Evolutionary conservation across 2,329 filamentous ascomycete genomes (phyloP).

Genomic region (Sporothrix protearum): DNA sequence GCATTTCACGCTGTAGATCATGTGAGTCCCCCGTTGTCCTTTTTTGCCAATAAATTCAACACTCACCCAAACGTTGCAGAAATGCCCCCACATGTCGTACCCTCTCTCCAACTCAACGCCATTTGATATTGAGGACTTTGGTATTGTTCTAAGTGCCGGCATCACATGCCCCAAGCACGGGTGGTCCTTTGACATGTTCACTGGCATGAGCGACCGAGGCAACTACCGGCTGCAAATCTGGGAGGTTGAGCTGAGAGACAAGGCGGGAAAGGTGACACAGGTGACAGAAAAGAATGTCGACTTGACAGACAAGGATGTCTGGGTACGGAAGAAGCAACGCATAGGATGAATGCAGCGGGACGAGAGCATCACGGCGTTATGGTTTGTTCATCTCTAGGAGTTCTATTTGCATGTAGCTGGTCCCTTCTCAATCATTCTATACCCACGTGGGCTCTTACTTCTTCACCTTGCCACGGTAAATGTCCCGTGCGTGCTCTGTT

Average conservation of each 20-base stretch:
- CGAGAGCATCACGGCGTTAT: neutral
- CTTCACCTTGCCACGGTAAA: neutral
- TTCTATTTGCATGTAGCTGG: neutral
- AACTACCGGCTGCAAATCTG: conserved; percentile 60
- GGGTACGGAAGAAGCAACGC: conserved; percentile 44
- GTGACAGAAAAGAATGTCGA: neutral
- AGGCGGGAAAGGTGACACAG: neutral
- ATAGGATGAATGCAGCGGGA: conserved; percentile 30
- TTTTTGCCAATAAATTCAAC: too few species aligned
- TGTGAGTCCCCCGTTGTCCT: too few species aligned
- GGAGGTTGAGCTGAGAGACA: conserved; percentile 56
- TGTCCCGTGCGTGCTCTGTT: conserved; percentile 18
- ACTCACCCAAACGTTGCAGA: too few species aligned
- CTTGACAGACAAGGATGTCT: conserved; percentile 36
- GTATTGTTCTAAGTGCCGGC: conserved; percentile 58
- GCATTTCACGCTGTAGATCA: conserved; percentile 67
- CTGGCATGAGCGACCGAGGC: conserved; percentile 59
- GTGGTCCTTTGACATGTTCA: conserved; percentile 68
- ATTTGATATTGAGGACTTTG: conserved; percentile 68
- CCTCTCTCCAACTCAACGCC: conserved; percentile 60
- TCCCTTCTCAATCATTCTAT: too few species aligned
- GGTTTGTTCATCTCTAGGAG: neutral
- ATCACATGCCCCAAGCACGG: conserved; percentile 65
- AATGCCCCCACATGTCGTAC: conserved; percentile 65
- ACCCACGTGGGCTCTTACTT: too few species aligned